Base-by-base conservation (phyloP, 371 early-diverging fungal species). In the Circinella umbellata region DNA sequence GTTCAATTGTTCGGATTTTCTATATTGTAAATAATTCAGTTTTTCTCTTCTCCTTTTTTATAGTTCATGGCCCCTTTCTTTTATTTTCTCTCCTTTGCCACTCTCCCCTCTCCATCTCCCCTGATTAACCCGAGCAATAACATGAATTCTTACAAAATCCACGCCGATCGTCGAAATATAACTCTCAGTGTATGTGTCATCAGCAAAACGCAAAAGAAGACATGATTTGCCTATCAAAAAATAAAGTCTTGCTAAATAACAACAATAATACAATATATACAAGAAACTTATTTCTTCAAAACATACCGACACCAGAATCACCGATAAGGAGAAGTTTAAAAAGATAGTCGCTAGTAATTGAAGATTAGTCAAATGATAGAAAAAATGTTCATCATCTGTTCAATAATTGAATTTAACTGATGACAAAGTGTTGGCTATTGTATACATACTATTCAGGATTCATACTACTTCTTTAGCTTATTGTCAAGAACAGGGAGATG, bases 161-260 rank as follows among this genome's bases (percentile, higher is more conserved):
- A 99, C 99, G 59, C 99, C 99, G 70, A 99, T 99, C 69, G 99
- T 99, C 64, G 97, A 95, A 80, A 98, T 97, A 85, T 97, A 98
- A 73, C 95, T 94, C 75, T 96, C 95, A 37, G 97, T 98, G 85
- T 97, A 99, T 63, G 96, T 96, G 88, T 98, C 97, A 82, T 99
- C 99, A 35, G 98, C 97, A 80, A 99, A 99, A 76, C 99, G 94
- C 39, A 96, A 91, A 70, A 99, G 89, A 66, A 99, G 87, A 81
- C 99, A 99, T 67, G 96, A 96, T 88, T 99, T 99, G 51, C 51
- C 51, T 51, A 51, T 51, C 8, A 15, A 13, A 51, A 51, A 51
- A 4, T 51, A 51, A 51, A 17, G 51, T 51, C 14, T 27, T 13
- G 51, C 11, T 11, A 42, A 42, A 42, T 42, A 42, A 42, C 27